Conservation (phyloP, 225 moss, liverwort and hornwort species). For the Sphagnum tenellum region DNA sequence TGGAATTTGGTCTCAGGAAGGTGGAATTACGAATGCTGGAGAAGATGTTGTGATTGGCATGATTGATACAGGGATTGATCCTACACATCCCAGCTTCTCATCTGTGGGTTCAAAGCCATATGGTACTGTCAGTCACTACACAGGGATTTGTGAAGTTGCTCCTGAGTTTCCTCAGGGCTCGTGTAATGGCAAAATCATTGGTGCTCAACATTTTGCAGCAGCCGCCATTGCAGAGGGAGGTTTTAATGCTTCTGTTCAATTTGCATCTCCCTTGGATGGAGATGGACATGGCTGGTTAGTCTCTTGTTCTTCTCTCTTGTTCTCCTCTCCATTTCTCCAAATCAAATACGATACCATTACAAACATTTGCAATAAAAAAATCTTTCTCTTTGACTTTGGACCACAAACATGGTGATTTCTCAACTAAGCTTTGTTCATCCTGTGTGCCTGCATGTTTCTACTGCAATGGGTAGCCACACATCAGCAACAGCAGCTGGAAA, state of each 20-base stretch:
- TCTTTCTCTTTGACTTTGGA: no score
- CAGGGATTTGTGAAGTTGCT: slow-evolving; percentile 32
- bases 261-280: slow-evolving; percentile 39
- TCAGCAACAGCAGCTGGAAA: no score
- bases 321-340: background rate
- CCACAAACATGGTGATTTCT: no score
- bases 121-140: slow-evolving; percentile 16
- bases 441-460: no score
- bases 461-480: no score
- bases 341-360: no score
- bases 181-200: slow-evolving; percentile 41
- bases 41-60: slow-evolving; percentile 32
- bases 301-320: background rate
- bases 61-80: slow-evolving; percentile 40
- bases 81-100: slow-evolving; percentile 27
- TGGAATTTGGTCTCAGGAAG: slow-evolving; percentile 18
- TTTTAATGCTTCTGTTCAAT: slow-evolving; percentile 34
- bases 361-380: no score
- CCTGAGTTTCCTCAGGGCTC: slow-evolving; percentile 35
- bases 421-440: no score
- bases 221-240: slow-evolving; percentile 40
- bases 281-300: slow-evolving; percentile 44
- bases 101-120: slow-evolving; percentile 14
- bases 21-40: slow-evolving; percentile 28
- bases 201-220: slow-evolving; percentile 38